A percentile compares a stretch with the other conserved stretches of the same genome.
Conservation (phyloP, 805 yeast species). For the Soucietia sequanensis region DNA sequence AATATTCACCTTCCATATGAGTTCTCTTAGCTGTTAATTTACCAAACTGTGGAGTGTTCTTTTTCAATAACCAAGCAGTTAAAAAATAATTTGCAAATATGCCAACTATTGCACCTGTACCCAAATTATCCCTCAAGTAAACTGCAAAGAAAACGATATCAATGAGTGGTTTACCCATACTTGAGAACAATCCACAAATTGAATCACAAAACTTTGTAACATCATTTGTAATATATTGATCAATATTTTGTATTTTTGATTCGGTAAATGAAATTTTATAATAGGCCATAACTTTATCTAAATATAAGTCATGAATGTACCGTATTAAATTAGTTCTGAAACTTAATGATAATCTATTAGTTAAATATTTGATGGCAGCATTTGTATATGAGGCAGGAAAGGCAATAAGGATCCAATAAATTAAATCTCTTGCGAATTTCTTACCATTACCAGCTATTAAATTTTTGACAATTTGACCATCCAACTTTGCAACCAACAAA, state of each 20-base stretch:
- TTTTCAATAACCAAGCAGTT: slow-evolving; percentile 73
- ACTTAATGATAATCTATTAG: slow-evolving; percentile 72
- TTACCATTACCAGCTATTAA: slow-evolving; percentile 77
- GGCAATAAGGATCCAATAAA: slow-evolving; percentile 86
- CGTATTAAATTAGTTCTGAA: slow-evolving; percentile 82
- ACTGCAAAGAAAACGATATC: slow-evolving; percentile 82
- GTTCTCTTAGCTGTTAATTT: slow-evolving; percentile 70
- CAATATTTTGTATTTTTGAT: slow-evolving; percentile 60
- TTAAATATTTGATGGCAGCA: slow-evolving; percentile 80
- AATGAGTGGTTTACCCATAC: slow-evolving; percentile 87
- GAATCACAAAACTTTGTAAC: slow-evolving; percentile 77
- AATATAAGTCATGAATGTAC: slow-evolving; percentile 85
- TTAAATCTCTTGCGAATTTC: slow-evolving; percentile 72
- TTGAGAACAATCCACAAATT: slow-evolving; percentile 78
- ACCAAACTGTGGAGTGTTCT: slow-evolving; percentile 83
- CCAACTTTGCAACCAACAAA: slow-evolving; percentile 79
- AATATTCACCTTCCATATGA: slow-evolving; percentile 82
- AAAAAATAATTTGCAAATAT: slow-evolving; percentile 76
- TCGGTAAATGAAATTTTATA: slow-evolving; percentile 67
- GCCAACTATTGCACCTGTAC: slow-evolving; percentile 81
- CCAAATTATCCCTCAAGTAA: slow-evolving; percentile 81
- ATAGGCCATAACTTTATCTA: slow-evolving; percentile 77
- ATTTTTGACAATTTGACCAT: slow-evolving; percentile 89
- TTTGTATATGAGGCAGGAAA: slow-evolving; percentile 92
- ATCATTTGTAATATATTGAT: slow-evolving; percentile 85